Base-by-base conservation (phyloP, 2,329 filamentous ascomycete genomes). In the Fusarium tupiense region DNA sequence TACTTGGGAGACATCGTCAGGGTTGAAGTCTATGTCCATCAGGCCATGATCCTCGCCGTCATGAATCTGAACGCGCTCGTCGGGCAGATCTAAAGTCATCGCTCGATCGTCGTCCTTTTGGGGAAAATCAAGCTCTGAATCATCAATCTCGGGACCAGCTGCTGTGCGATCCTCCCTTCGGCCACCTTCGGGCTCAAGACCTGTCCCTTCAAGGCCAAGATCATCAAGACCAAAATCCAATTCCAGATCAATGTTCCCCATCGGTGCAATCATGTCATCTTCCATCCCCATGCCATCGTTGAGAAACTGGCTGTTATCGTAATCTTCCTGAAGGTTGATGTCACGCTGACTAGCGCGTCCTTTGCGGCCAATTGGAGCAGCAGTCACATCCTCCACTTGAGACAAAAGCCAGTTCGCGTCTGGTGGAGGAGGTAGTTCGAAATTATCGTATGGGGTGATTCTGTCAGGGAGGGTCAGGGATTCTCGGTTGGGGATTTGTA, bases 401-500 rank as follows among this genome's bases (percentile, higher is more conserved):
- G 93, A 92, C 61, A 98, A 85, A 14, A 98, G 89, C 82, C 97
- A 92, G 41, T 93, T 94, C 10, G 95, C 93, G 84, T 98, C 96
- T 14, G 95, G 95, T 73, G 96, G 93, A 38, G 97, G 94, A 31
- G 98, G 88, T 67, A 92, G 84, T 73, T 92, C 90, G 52, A 92
- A 86, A 78, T 92, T 92, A 81, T 99, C 96, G 69, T 96, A 93
- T 72, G 97, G 95, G 17, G 96, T 98, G 76, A 99, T 93, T 61
- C 93, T 92, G 85, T 99, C 96, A 12, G 95, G 95, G 62, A 99
- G 89, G 79, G 96, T 93, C 73, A 98, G 89, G 35, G 94, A 92
- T 81, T 95, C 94, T 56, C 95, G 93, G 77, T 95, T 95, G 37
- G 94, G 93, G 73, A 93, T 88, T 78, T 94, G 92, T 22, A 96